These are phyloP conservation scores for Pseudozyma flocculosa DNA, from an alignment of 1,284 basidiomycete species.

Conservation along the genomic window DNA sequence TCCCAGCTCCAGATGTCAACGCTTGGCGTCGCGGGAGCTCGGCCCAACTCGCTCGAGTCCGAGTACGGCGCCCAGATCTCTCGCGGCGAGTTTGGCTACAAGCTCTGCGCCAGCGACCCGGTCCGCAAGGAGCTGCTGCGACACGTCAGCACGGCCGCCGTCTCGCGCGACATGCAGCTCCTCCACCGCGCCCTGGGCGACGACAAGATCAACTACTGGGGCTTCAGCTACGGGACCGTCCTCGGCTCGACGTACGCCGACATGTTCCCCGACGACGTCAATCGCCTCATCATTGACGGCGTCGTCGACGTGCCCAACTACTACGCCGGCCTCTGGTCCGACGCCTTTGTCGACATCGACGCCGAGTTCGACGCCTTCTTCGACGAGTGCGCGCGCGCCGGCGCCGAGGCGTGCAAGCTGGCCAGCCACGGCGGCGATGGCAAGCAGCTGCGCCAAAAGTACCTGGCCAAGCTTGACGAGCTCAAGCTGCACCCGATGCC, in stretches of 20 bases:
- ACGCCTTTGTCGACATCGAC: constrained; percentile 26
- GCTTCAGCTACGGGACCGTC: constrained; percentile 43
- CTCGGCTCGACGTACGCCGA: constrained; percentile 36
- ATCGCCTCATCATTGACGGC: constrained; percentile 36
- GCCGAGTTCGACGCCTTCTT: constrained; percentile 26
- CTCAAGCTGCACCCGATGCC: constrained; percentile 29
- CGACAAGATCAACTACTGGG: constrained; percentile 32
- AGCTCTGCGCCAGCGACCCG: constrained; percentile 20
- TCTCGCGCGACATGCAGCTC: constrained; percentile 35
- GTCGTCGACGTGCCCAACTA: constrained; percentile 41
- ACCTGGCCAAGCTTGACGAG: constrained; percentile 20
- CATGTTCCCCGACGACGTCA: constrained; percentile 39
- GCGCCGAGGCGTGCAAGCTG: constrained; percentile 21
- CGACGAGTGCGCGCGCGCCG: constrained; percentile 31
- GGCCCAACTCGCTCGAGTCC: constrained; percentile 18
- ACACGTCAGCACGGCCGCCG: constrained; percentile 30
- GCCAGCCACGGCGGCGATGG: constrained; percentile 10
- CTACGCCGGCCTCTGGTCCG: constrained; percentile 21
- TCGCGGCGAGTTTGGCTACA: constrained; percentile 11
- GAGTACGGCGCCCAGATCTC: constrained; percentile 20
- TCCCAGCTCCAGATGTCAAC: constrained; percentile 17
- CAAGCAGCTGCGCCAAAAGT: constrained; percentile 23
- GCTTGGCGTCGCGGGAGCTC: constrained; percentile 20
- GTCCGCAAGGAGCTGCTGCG: constrained; percentile 11
- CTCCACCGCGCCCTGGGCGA: constrained; percentile 35